Base-by-base conservation (phyloP, 208 protist genomes). In the Trypanosomatidae sp. region DNA sequence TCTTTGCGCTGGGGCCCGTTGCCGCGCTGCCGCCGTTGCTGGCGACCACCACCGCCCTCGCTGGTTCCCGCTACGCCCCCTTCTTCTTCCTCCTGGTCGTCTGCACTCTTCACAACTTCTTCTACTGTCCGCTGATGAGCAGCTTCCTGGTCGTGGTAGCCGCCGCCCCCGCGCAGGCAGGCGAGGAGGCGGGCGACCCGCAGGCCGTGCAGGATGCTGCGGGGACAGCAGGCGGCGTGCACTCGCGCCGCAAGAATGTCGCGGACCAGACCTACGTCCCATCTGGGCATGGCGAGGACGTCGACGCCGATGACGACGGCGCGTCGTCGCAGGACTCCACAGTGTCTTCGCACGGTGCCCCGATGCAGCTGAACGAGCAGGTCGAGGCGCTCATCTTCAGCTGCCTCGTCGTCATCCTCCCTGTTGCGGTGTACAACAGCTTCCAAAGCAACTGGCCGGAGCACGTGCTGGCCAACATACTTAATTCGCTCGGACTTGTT, bases 111-210 rank as follows among this genome's bases (percentile, higher is more conserved):
- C 88, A 95, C 82, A 71, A 84, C 64, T 81, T 77, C 73, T 97
- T 95, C 69, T 95, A 93, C 75, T 69, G 80, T 13, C 89, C 89
- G 0, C 60, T 95, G 62, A 72, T 81, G 60, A 97, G 93, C 79
- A 95, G 89, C 76, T 97, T 95, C 67, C 91, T 67, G 39, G 56
- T 69, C 53, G 50, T 72, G 55, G 76, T 76, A n/a, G n/a, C n/a
- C n/a, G n/a, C n/a, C n/a, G n/a, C n/a, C n/a, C n/a, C n/a, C 0
- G 25, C 69, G 2, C 65, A 76, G 0, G 41, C 52, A 15, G 15
- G 25, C 4, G 58, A 65, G 39, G 66, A 44, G 39, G 39, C 13
- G 2, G 53, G 58, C 19, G 41, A 58, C 1, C 28, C 46, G 5
- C 47, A 49, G 28, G 15, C 33, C 1, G 47, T 5, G 55, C 52